These are phyloP conservation scores for Podospora australis DNA, from an alignment of 495 filamentous ascomycete species.

Conservation along the genomic window DNA sequence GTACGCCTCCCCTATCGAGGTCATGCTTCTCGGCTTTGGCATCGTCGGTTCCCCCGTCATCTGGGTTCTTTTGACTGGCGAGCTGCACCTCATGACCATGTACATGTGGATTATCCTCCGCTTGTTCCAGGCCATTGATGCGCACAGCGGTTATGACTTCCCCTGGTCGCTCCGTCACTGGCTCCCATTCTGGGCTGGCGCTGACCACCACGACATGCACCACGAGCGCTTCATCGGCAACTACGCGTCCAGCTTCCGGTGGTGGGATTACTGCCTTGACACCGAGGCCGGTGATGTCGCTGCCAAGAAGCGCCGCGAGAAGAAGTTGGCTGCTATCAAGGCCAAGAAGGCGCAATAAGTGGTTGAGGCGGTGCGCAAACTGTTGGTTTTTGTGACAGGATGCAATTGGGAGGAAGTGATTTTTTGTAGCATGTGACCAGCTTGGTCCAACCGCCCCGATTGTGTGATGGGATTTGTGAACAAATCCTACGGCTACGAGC, in stretches of 20 bases:
- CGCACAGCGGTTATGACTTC: conserved; percentile 96
- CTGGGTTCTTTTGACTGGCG: conserved; percentile 74
- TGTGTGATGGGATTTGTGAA: neutral
- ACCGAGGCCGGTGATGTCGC: conserved; percentile 90
- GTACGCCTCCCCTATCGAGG: conserved; percentile 96
- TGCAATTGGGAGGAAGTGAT: neutral
- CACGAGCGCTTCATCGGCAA: conserved; percentile 98
- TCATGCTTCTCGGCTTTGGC: conserved; percentile 93
- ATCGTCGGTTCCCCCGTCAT: conserved; percentile 77
- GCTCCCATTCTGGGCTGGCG: conserved; percentile 96
- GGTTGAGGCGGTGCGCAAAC: neutral
- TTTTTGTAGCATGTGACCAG: neutral
- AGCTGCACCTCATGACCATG: conserved; percentile 95
- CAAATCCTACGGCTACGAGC: neutral
- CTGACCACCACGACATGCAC: conserved; percentile 92
- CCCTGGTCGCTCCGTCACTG: conserved; percentile 94
- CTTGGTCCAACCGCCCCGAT: neutral
- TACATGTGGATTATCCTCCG: conserved; percentile 93
- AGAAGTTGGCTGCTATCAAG: conserved; percentile 56
- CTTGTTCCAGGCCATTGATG: conserved; percentile 95
- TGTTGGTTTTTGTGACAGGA: neutral
- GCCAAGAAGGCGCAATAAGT: conserved; percentile 59
- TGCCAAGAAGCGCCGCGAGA: conserved; percentile 73
- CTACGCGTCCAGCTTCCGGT: conserved; percentile 95
- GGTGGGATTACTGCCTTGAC: conserved; percentile 95